Conservation (phyloP, 129 eudicot genomes). For the Centella asiatica region DNA sequence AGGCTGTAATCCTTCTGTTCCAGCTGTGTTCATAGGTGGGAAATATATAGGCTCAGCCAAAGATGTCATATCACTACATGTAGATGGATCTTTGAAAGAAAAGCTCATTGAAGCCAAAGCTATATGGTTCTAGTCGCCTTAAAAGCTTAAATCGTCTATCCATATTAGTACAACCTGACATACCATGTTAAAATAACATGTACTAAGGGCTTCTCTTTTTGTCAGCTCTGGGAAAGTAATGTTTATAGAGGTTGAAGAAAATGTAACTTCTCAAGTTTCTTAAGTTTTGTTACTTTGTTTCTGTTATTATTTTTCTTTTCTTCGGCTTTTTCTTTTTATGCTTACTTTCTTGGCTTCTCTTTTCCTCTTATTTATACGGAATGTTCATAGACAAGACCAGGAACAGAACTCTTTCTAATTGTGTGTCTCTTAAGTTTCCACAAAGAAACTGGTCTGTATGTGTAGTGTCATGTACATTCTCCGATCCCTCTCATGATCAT, state of each 20-base stretch:
- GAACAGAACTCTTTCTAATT: neutral
- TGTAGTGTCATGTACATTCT: neutral
- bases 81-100: constrained; percentile 63
- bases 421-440: neutral
- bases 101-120: constrained; percentile 73
- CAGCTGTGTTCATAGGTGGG: constrained; percentile 93
- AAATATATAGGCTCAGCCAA: constrained; percentile 64
- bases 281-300: no score
- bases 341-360: no score
- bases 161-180: constrained; percentile 5
- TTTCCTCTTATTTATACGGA: no score
- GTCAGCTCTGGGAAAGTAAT: constrained; percentile 18
- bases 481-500: neutral
- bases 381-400: neutral
- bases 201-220: constrained; percentile 32
- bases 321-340: no score
- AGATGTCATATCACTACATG: constrained; percentile 72
- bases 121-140: constrained; percentile 56
- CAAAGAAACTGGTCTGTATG: neutral
- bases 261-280: neutral
- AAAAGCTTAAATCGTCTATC: no score
- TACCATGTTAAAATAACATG: constrained; percentile 35
- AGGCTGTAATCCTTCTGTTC: constrained; percentile 72
- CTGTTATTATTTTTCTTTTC: no score
- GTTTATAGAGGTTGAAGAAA: constrained; percentile 5